Percentiles rank a stretch among this genome's conserved stretches.
Evolutionary conservation across 257 asterid species (phyloP).

Genomic region (Solanum rostratum): DNA sequence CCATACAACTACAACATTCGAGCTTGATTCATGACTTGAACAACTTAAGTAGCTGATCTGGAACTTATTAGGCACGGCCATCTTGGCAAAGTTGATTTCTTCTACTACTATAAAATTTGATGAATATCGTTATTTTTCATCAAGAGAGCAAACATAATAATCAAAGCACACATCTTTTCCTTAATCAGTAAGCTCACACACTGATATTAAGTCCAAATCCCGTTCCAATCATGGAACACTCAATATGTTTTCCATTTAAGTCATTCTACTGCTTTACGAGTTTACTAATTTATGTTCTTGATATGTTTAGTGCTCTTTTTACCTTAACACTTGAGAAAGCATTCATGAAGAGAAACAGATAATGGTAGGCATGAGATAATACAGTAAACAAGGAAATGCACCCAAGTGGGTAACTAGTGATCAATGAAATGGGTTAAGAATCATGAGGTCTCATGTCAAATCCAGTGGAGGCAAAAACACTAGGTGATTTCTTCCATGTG

Average conservation of each 20-base stretch:
- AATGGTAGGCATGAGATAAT: not conserved
- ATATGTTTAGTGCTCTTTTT: not conserved
- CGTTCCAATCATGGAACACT: not conserved
- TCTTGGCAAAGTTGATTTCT: not conserved
- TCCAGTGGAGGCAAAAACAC: too few species aligned
- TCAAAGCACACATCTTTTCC: not conserved
- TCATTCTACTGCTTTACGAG: not conserved
- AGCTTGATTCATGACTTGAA: not conserved
- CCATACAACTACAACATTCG: not conserved
- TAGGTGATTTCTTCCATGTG: too few species aligned
- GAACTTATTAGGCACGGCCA: not conserved
- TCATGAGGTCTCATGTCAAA: too few species aligned
- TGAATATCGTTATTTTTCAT: not conserved
- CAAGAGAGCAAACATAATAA: not conserved
- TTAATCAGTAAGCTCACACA: not conserved
- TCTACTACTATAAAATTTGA: not conserved
- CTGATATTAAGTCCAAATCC: not conserved
- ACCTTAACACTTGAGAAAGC: not conserved
- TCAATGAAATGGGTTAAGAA: too few species aligned
- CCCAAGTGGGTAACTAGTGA: too few species aligned
- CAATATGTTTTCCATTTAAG: not conserved
- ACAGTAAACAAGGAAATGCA: not conserved
- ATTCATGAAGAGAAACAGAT: not conserved
- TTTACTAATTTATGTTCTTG: too few species aligned
- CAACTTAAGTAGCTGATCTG: not conserved